These are phyloP conservation scores for Nannochloropsis salina DNA, from an alignment of 108 stramenopile species.

Conservation along the genomic window DNA sequence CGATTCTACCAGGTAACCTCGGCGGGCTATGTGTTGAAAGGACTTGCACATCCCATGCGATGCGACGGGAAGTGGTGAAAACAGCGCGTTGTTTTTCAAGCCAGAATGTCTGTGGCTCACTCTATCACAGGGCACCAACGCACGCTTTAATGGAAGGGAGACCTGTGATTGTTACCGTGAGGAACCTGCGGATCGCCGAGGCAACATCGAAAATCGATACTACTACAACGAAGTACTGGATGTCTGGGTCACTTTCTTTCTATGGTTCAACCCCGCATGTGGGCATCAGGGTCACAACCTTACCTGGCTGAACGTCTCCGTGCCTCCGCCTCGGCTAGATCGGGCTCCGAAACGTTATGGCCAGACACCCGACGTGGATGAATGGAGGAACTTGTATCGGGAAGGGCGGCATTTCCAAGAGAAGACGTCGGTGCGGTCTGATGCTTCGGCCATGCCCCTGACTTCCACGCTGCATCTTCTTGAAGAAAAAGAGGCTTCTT, in stretches of 20 bases:
- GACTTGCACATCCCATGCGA: too few species aligned
- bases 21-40: too few species aligned
- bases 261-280: not conserved
- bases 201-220: slow-evolving; percentile 7
- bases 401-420: not conserved
- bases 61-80: too few species aligned
- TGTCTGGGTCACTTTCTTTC: not conserved
- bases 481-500: not conserved
- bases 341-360: slow-evolving; percentile 1
- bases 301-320: not conserved
- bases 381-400: not conserved
- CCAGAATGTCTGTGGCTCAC: not conserved
- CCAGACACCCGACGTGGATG: not conserved
- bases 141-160: slow-evolving; percentile 11
- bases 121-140: not conserved
- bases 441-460: not conserved
- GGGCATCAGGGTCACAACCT: not conserved
- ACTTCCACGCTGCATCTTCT: not conserved
- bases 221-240: not conserved
- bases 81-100: too few species aligned
- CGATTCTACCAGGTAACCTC: not conserved
- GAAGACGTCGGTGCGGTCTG: not conserved
- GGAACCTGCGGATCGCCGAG: not conserved
- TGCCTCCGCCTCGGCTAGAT: not conserved
- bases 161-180: slow-evolving; percentile 14